Evolutionary conservation across 1,284 basidiomycete species (phyloP), one percentile per base, ranked within the genome.

Genomic region (Inonotus hispidus): DNA sequence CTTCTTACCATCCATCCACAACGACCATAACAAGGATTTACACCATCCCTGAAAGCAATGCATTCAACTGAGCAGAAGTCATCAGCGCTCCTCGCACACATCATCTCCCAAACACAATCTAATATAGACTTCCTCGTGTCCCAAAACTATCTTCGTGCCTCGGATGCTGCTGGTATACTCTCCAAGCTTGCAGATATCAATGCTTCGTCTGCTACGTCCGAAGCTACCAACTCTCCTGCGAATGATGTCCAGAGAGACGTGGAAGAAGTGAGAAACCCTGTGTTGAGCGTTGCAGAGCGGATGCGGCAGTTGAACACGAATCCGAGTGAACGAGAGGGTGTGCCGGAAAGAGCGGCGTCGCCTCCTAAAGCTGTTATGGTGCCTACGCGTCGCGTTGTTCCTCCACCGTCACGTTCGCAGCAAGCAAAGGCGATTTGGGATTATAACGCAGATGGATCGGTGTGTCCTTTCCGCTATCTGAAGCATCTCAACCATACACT

Each of bases 361-460:
- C 57, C 57, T 23, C 58, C 62, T 7, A 60, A 58, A 32, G 56
- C 58, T 19, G 55, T 63, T 11, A 55, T 60, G 46, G 19, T 58
- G 21, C 32, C 56, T 2, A 39, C 53, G 21, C 21, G 50, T 27
- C 52, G 62, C 13, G 21, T 49, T 25, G 56, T 55, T 1, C 64
- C 60, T 1, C 62, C 35, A 35, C 46, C 61, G 21, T 41, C 49
- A 23, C 38, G 35, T 23, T 13, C 13, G 10, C 54, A 29, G 7
- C 66, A 64, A 57, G 68, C 68, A 14, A 66, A 63, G 56, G 66
- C 69, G 6, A 46, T 69, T 32, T 70, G 68, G 67, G 62, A 66
- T 49, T 70, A 69, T 55, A 67, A 66, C 29, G 59, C 58, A 32
- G 59, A 65, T 53, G 63, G 64, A 3, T 59, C 64, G 56, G 68